Evolutionary conservation across 371 early-diverging fungal genomes (phyloP).

Genomic region (Entomophthora muscae): DNA sequence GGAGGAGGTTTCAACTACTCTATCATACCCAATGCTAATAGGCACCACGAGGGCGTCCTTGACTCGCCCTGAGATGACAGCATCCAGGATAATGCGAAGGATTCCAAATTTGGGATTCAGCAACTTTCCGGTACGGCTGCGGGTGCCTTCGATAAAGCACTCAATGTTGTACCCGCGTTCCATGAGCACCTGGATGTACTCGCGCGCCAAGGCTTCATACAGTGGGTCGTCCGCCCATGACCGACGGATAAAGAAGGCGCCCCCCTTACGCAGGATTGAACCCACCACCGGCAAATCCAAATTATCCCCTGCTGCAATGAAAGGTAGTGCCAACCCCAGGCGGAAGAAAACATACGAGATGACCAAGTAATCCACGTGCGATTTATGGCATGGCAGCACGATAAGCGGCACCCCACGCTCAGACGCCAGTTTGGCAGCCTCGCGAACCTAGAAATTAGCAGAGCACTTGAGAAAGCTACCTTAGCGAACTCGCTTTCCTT

Average conservation of each 20-base stretch:
- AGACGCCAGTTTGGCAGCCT: slow-evolving; percentile 41
- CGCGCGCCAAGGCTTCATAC: slow-evolving; percentile 48
- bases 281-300: slow-evolving; percentile 68
- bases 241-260: slow-evolving; percentile 70
- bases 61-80: slow-evolving; percentile 35
- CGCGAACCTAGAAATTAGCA: slow-evolving; percentile 24
- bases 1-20: slow-evolving; percentile 62
- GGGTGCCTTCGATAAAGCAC: slow-evolving; percentile 75
- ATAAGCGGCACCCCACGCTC: slow-evolving; percentile 54
- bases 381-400: slow-evolving; percentile 73
- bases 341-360: slow-evolving; percentile 67
- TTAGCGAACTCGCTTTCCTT: slow-evolving; percentile 61
- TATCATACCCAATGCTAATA: slow-evolving; percentile 74
- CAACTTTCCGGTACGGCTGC: slow-evolving; percentile 53
- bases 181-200: slow-evolving; percentile 45
- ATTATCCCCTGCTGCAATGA: slow-evolving; percentile 81
- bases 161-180: slow-evolving; percentile 58
- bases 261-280: slow-evolving; percentile 37
- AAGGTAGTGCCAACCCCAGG: slow-evolving; percentile 63
- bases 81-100: slow-evolving; percentile 61
- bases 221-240: slow-evolving; percentile 62
- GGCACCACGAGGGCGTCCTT: slow-evolving; percentile 63
- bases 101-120: slow-evolving; percentile 69
- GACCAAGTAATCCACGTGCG: slow-evolving; percentile 80
- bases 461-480: slow-evolving; percentile 27